Evolutionary conservation across 495 filamentous ascomycete genomes (phyloP).

Genomic region (Aspergillus cavernicola): DNA sequence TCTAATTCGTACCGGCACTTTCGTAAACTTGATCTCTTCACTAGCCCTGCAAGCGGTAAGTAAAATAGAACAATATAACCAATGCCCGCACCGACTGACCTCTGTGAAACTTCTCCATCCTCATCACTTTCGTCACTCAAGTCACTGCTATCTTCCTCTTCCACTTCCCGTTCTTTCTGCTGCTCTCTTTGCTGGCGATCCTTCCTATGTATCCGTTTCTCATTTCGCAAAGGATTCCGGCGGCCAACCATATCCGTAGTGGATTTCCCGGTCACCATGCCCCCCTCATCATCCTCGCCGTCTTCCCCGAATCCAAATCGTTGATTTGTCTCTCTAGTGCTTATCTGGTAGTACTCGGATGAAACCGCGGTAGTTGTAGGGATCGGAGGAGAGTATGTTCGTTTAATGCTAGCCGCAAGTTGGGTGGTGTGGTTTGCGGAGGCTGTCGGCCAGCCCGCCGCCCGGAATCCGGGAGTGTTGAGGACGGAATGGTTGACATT

Average conservation of each 20-base stretch:
- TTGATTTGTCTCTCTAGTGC: slow-evolving; percentile 30
- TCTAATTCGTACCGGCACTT: slow-evolving; percentile 85
- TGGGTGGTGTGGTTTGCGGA: slow-evolving; percentile 39
- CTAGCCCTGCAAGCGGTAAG: slow-evolving; percentile 42
- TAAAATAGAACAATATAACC: background rate
- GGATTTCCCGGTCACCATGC: slow-evolving; percentile 72
- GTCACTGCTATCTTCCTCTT: slow-evolving; percentile 96
- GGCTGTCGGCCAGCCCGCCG: slow-evolving; percentile 85
- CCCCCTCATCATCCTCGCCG: slow-evolving; percentile 77
- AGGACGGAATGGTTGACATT: slow-evolving; percentile 86
- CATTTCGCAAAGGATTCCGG: slow-evolving; percentile 48
- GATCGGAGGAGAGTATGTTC: slow-evolving; percentile 94
- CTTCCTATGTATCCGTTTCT: slow-evolving; percentile 39
- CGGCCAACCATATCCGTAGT: slow-evolving; percentile 73
- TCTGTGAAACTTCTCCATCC: slow-evolving; percentile 57
- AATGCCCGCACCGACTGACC: slow-evolving; percentile 23
- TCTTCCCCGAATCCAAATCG: slow-evolving; percentile 50
- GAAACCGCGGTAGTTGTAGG: slow-evolving; percentile 68
- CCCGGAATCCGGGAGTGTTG: slow-evolving; percentile 92
- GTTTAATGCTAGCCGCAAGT: slow-evolving; percentile 66
- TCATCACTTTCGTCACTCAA: slow-evolving; percentile 96
- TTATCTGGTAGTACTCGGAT: slow-evolving; percentile 73
- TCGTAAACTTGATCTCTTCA: slow-evolving; percentile 90
- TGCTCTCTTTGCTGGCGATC: slow-evolving; percentile 49
- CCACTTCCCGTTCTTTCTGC: slow-evolving; percentile 68